phyloP scores from a whole-genome alignment of 2,329 filamentous ascomycete genomes.

The Curvularia hawaiiensis region DNA sequence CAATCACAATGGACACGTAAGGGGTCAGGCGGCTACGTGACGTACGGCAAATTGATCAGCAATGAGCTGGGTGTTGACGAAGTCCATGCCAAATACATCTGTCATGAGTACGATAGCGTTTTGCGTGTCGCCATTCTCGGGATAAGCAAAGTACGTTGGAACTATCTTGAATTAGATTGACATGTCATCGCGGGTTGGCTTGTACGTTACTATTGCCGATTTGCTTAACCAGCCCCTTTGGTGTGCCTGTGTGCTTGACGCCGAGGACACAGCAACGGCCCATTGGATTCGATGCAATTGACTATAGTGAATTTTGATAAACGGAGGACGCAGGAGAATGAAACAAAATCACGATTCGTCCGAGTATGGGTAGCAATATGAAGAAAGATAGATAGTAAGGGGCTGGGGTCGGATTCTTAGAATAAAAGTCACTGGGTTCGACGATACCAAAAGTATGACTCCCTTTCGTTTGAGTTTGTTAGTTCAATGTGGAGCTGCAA shows the following conservation, averaged over 20 bases:
- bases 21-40: background rate
- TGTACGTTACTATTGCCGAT: constrained; percentile 51
- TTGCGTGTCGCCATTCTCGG: constrained; percentile 57
- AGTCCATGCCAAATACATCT: constrained; percentile 64
- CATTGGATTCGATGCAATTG: constrained; percentile 60
- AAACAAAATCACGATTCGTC: background rate
- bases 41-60: constrained; percentile 73
- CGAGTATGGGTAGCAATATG: no score
- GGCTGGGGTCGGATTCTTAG: no score
- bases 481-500: background rate
- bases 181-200: background rate
- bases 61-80: constrained; percentile 60
- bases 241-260: constrained; percentile 58
- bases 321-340: background rate
- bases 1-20: background rate
- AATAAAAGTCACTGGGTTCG: background rate
- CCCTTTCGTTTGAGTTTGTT: background rate
- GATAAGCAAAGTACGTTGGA: constrained; percentile 61
- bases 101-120: constrained; percentile 60
- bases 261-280: constrained; percentile 55
- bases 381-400: no score
- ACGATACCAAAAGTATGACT: background rate
- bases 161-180: constrained; percentile 44
- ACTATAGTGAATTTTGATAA: constrained; percentile 1
- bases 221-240: constrained; percentile 54